These are phyloP conservation scores for Carex cristatella DNA, from an alignment of 176 grass and related monocot species.

Conservation along the genomic window DNA sequence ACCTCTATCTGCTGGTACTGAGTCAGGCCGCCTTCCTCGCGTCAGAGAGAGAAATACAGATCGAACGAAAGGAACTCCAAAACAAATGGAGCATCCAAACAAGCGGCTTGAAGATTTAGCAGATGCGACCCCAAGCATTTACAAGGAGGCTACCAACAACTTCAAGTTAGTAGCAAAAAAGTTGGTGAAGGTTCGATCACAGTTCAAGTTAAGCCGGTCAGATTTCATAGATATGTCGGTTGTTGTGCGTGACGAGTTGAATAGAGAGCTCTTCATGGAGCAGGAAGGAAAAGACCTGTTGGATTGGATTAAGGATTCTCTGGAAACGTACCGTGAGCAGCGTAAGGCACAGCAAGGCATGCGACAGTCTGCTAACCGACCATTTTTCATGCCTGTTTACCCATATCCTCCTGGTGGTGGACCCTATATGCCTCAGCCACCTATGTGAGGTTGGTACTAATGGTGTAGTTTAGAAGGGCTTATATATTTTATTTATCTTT, in stretches of 20 bases:
- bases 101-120: not conserved
- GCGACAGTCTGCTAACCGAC: not conserved
- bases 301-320: constrained; percentile 12
- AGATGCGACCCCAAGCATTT: not conserved
- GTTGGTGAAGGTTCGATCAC: not conserved
- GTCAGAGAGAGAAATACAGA: not conserved
- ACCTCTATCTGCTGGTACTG: not conserved
- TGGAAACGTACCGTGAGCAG: constrained; percentile 1
- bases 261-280: constrained; percentile 21
- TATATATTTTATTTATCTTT: not conserved
- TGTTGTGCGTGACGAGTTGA: constrained; percentile 11
- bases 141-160: constrained; percentile 2
- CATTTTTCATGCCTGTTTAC: constrained; percentile 14
- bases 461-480: not conserved
- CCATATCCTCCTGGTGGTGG: constrained; percentile 4
- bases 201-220: constrained; percentile 13
- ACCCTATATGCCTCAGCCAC: not conserved
- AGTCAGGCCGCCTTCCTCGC: not conserved
- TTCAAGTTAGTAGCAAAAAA: constrained; percentile 8
- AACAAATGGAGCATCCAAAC: not conserved
- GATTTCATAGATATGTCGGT: constrained; percentile 13
- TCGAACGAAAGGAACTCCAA: not conserved
- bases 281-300: constrained; percentile 8
- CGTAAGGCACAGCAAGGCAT: not conserved
- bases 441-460: not conserved